Base-by-base conservation (phyloP, 129 eudicot species). In the Glebionis coronaria region DNA sequence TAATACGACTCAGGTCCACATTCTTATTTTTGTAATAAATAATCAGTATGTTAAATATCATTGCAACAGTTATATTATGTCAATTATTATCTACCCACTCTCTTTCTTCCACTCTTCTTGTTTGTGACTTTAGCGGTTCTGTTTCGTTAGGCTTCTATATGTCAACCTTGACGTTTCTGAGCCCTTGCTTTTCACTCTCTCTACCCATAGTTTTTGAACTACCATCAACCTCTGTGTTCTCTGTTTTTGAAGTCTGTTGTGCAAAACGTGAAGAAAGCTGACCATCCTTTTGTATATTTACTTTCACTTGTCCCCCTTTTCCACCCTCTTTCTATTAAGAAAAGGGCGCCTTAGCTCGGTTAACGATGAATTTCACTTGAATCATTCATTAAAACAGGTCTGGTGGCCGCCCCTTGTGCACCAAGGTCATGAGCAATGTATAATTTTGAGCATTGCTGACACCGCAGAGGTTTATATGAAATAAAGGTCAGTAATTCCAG, bases 401-500 rank as follows among this genome's bases (percentile, higher is more conserved):
- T 47, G 0, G 50, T 12, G 13, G 49, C 61, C 45, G 70, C 76
- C 10, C 68, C 71, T 29, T 73, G 82, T 57, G 74, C 65, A 65
- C 83, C 70, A 20, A 75, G 44, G 45, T 90, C 91, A 78, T 77
- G 69, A 12, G 77, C 91, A 53, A 76, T 60, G 56, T 75, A 86
- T 40, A 67, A 70, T 71, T 84, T 78, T 7, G 76, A 40, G 78
- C 97, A 90, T 10, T 64, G 63, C 57, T 73, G 95, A 67, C 95
- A 90, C 69, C 68, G 71, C 61, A 82, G 57, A 51, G 71, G 51
- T 70, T 55, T 65, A 56, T 12, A 29, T 47, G 45, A 59, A 95
- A 90, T 57, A 70, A 82, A 12, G 91, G 88, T 38, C 97, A 90
- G 18, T 59, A 52, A 0, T 88, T 90, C 88, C 88, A 84, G n/a